Evolutionary conservation across 192 early-diverging fungal genomes (phyloP).

Genomic region (Piromyces finnis): DNA sequence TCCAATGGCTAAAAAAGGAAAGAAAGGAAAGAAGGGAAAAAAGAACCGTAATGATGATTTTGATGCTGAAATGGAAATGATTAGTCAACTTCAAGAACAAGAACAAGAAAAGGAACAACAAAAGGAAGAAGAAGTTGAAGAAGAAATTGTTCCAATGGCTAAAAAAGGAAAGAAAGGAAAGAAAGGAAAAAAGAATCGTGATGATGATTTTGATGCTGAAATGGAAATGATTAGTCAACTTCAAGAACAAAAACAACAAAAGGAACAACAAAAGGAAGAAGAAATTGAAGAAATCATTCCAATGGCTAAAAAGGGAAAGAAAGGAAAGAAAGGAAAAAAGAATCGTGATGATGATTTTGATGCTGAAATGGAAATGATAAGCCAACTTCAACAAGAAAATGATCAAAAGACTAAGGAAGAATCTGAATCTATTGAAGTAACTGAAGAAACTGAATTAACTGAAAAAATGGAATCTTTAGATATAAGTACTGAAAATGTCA

Average conservation of each 20-base stretch:
- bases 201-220: too few relatives aligned
- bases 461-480: neutral
- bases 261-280: neutral
- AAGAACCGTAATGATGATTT: neutral
- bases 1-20: neutral
- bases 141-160: neutral
- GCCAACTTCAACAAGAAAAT: neutral
- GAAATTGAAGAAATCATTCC: neutral
- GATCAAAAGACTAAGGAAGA: neutral
- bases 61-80: neutral
- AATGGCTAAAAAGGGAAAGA: neutral
- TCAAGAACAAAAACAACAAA: too few relatives aligned
- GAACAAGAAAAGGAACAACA: neutral
- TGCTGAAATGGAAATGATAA: neutral
- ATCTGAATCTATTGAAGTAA: neutral
- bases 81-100: neutral
- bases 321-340: neutral
- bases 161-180: too few relatives aligned
- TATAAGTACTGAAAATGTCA: neutral
- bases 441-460: neutral
- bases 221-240: too few relatives aligned
- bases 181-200: too few relatives aligned
- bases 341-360: neutral
- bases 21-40: neutral
- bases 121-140: neutral